Base-by-base conservation (phyloP, 495 filamentous ascomycete genomes). In the Sporormia fimetaria region DNA sequence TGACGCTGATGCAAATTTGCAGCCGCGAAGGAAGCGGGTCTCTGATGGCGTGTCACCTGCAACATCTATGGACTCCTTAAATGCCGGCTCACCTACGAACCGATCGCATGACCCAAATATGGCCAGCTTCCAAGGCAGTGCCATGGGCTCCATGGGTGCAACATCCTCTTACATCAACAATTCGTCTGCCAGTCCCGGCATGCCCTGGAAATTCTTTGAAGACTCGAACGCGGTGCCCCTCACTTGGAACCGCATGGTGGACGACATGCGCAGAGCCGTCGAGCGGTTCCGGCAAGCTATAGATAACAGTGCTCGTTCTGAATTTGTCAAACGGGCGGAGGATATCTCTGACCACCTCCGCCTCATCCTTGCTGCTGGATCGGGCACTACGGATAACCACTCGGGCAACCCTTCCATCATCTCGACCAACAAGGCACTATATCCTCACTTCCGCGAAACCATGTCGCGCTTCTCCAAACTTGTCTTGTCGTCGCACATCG, bases 401-500 rank as follows among this genome's bases (percentile, higher is more conserved):
- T 98, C 90, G 8, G 92, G 92, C 30, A 90, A 94, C 47, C 90
- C 92, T 21, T 96, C 90, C n/a, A 95, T 96, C 57, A 98, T 98
- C 38, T 90, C 85, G 6, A 87, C 86, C 6, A 98, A 98, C 62
- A 94, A 94, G 62, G 78, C 83, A 2, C 67, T 98, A 29, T 95
- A 96, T 54, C 90, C 92, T 21, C 86, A 96, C 64, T 98, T 95
- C 62, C 75, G 92, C 35, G 92, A 95, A 57, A 95, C 94, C 81
- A 98, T 98, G 90, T 96, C 90, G 4, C 83, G 90, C 51, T 96
- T 96, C 63, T 96, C 92, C 25, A 98, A 96, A 60, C 69, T 98
- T 25, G 92, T 98, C 16, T 74, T 98, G 23, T 96, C 88, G 15
- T 95, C 90, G n/a, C 90, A 96, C 59, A 94, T 96, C 56, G 90